A percentile compares a stretch with the other conserved stretches of the same genome.
phyloP scores from a whole-genome alignment of 1,284 basidiomycete genomes.

The Moesziomyces globuligerus region DNA sequence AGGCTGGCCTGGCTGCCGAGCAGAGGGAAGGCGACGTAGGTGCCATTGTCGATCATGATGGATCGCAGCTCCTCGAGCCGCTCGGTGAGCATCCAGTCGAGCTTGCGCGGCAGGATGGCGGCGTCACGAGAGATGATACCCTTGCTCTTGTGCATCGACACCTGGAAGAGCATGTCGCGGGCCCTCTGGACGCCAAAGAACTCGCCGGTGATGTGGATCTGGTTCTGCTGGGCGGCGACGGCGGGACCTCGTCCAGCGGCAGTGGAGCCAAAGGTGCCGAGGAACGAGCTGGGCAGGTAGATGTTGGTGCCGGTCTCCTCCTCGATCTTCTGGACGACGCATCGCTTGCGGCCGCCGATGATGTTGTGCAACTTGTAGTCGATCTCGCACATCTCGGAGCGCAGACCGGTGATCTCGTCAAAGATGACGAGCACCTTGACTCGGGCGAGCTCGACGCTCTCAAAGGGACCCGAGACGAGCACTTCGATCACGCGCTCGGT shows the following conservation, averaged over 20 bases:
- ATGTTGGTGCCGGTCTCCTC: conserved; percentile 98
- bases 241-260: conserved; percentile 69
- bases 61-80: conserved; percentile 87
- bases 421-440: conserved; percentile 90
- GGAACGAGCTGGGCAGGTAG: conserved; percentile 89
- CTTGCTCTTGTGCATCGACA: conserved; percentile 89
- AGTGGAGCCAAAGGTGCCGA: conserved; percentile 75
- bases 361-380: conserved; percentile 94
- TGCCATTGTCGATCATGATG: conserved; percentile 95
- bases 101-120: conserved; percentile 90
- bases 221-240: conserved; percentile 73
- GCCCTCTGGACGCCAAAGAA: conserved; percentile 96
- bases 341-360: conserved; percentile 88
- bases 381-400: conserved; percentile 89
- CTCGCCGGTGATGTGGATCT: conserved; percentile 96
- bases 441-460: conserved; percentile 89
- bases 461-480: conserved; percentile 83
- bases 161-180: conserved; percentile 90
- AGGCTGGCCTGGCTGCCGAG: conserved; percentile 89
- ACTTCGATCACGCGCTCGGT: conserved; percentile 92
- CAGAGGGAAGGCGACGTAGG: conserved; percentile 91
- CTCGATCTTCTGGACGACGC: conserved; percentile 87
- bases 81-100: conserved; percentile 97
- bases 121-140: conserved; percentile 90
- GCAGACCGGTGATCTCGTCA: conserved; percentile 78